phyloP scores from a whole-genome alignment of 352 stramenopile species.

The Globisporangium splendens region DNA sequence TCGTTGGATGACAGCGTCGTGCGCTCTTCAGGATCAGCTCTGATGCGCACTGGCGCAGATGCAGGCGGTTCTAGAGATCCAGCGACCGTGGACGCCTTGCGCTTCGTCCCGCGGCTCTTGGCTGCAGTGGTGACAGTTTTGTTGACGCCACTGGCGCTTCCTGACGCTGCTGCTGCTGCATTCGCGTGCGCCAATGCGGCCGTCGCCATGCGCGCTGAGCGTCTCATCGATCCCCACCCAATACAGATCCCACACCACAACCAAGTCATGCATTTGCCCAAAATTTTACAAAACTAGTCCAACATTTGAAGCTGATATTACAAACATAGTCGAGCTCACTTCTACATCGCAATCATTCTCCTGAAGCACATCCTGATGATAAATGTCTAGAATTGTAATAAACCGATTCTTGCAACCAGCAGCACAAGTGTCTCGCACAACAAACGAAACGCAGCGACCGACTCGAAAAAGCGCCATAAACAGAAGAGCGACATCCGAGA shows the following conservation, averaged over 20 bases:
- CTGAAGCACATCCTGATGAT: no score
- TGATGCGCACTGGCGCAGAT: background rate
- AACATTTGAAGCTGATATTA: no score
- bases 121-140: background rate
- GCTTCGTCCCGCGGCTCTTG: constrained; percentile 1
- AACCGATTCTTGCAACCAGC: no score
- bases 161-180: background rate
- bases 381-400: no score
- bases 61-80: background rate
- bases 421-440: no score
- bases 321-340: no score
- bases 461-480: constrained; percentile 3
- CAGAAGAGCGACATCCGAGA: background rate
- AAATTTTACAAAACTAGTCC: no score
- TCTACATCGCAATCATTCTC: no score
- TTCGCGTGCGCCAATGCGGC: background rate
- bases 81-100: background rate
- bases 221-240: constrained; percentile 1
- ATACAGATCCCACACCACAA: no score
- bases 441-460: background rate
- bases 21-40: constrained; percentile 11
- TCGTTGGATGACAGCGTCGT: background rate
- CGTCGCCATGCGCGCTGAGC: background rate
- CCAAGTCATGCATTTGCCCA: no score
- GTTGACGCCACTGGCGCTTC: background rate